Evolutionary conservation across 306 rosid species (phyloP).

Genomic region (Quercus mongolica): DNA sequence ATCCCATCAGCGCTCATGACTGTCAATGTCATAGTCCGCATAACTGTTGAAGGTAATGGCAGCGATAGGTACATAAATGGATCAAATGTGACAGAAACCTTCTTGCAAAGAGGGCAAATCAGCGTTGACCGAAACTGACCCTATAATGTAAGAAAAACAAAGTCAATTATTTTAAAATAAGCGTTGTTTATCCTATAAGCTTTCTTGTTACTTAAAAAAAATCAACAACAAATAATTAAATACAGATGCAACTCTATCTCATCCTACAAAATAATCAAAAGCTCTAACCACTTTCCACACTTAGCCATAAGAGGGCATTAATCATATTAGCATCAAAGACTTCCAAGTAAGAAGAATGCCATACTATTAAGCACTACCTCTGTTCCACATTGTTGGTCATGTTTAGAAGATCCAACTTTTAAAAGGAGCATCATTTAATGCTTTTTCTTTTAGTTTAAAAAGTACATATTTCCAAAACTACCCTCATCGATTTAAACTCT

Average conservation of each 20-base stretch:
- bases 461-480: too few species aligned
- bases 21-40: constrained; percentile 70
- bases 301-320: background rate
- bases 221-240: background rate
- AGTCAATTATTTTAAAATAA: constrained; percentile 5
- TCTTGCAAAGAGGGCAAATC: constrained; percentile 75
- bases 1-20: constrained; percentile 59
- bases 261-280: background rate
- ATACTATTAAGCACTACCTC: too few species aligned
- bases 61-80: constrained; percentile 88
- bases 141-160: constrained; percentile 35
- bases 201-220: background rate
- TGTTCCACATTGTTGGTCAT: too few species aligned
- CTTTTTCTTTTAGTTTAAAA: too few species aligned
- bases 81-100: constrained; percentile 80
- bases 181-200: background rate
- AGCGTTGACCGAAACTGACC: constrained; percentile 82
- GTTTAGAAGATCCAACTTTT: too few species aligned
- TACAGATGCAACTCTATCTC: background rate
- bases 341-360: background rate
- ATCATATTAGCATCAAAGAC: background rate
- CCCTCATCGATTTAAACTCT: too few species aligned
- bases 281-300: background rate
- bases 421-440: too few species aligned
- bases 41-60: constrained; percentile 72